These are phyloP conservation scores for Fusarium secorum DNA, from an alignment of 2,329 filamentous ascomycete species.

Conservation along the genomic window DNA sequence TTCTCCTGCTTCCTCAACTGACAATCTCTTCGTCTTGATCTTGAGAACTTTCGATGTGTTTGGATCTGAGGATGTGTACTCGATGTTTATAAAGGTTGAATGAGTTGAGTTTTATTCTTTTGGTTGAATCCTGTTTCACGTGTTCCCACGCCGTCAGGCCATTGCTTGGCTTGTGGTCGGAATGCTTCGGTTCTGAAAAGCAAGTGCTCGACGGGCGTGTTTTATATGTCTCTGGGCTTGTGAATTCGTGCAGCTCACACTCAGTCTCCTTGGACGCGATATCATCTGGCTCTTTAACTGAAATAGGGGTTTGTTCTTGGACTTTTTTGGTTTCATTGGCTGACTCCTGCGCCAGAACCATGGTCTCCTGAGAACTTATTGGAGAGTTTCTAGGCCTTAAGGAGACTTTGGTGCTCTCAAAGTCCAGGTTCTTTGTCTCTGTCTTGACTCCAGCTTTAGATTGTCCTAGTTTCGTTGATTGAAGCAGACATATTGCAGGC, in stretches of 20 bases:
- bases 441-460: not conserved
- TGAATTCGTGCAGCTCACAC: not conserved
- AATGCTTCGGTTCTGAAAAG: not conserved
- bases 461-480: no score
- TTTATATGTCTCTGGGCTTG: not conserved
- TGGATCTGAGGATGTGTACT: constrained; percentile 13
- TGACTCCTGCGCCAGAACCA: not conserved
- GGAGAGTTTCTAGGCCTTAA: not conserved
- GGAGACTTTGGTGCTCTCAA: not conserved
- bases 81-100: constrained; percentile 17
- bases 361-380: not conserved
- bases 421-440: not conserved
- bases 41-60: not conserved
- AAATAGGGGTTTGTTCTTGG: not conserved
- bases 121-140: not conserved
- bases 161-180: not conserved
- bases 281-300: not conserved
- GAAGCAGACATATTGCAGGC: not conserved
- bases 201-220: not conserved
- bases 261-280: not conserved
- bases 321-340: not conserved
- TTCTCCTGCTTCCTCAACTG: not conserved
- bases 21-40: constrained; percentile 11
- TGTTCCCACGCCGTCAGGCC: not conserved
- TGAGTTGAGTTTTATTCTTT: not conserved